These are phyloP conservation scores for Schoenoplectus triqueter DNA, from an alignment of 202 grass and related monocot species.

Conservation along the genomic window DNA sequence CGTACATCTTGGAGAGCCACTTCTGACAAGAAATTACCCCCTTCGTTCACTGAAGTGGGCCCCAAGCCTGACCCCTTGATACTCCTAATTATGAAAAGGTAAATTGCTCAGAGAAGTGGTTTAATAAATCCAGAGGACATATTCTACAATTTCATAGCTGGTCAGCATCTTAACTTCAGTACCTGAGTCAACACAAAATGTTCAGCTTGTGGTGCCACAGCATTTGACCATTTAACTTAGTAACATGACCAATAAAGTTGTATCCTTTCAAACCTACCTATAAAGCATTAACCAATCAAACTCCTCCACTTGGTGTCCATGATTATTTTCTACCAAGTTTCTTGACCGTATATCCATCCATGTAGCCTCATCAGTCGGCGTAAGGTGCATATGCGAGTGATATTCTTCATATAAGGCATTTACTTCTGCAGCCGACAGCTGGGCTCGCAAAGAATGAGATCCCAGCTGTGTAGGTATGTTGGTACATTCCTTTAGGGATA, in stretches of 20 bases:
- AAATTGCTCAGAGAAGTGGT: neutral
- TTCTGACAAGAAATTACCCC: conserved; percentile 47
- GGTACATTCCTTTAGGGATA: conserved; percentile 66
- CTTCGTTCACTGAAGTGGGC: neutral
- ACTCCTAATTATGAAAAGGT: conserved; percentile 25
- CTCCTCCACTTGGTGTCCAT: conserved; percentile 37
- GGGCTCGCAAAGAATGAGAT: conserved; percentile 67
- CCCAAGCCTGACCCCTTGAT: conserved; percentile 24
- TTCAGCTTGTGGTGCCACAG: neutral
- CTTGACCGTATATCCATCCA: conserved; percentile 71
- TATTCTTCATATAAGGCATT: conserved; percentile 38
- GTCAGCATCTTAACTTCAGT: no score
- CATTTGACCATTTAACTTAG: neutral
- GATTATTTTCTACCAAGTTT: neutral
- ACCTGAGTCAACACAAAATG: neutral
- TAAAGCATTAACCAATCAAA: conserved; percentile 75
- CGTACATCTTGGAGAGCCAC: conserved; percentile 63
- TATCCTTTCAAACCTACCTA: conserved; percentile 7
- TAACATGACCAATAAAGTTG: neutral
- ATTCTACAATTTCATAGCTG: neutral
- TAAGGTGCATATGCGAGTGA: conserved; percentile 63
- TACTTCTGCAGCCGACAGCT: conserved; percentile 38
- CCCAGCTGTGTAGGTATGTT: conserved; percentile 64
- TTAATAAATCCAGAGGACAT: neutral
- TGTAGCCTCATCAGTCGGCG: conserved; percentile 57